Evolutionary conservation across 768 basidiomycete species (phyloP).

Genomic region (Daedaleopsis sinensis): DNA sequence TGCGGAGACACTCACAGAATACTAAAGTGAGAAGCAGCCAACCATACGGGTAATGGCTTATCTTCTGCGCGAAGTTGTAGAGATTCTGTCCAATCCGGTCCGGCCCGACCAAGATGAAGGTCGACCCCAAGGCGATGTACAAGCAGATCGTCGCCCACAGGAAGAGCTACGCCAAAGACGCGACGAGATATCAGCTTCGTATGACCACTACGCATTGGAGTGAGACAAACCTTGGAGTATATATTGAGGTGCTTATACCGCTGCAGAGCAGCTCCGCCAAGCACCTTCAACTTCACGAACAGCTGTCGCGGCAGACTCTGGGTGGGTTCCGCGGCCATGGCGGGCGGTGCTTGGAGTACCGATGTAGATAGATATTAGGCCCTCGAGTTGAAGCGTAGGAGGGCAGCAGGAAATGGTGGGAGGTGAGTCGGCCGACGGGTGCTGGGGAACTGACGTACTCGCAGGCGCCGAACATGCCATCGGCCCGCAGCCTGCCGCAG

Average conservation of each 20-base stretch:
- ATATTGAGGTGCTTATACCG: constrained; percentile 55
- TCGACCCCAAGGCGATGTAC: constrained; percentile 44
- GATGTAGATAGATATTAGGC: background rate
- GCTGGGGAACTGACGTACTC: background rate
- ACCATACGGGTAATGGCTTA: constrained; percentile 62
- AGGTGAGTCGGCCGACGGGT: too few relatives aligned
- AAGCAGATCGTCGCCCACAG: constrained; percentile 63
- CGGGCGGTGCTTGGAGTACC: background rate
- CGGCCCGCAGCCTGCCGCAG: too few relatives aligned
- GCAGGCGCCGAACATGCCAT: background rate
- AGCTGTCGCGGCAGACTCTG: background rate
- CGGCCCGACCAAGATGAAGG: constrained; percentile 60
- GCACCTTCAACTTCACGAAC: constrained; percentile 35
- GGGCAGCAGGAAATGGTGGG: too few relatives aligned
- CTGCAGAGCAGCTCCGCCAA: constrained; percentile 35
- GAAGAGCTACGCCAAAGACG: constrained; percentile 45
- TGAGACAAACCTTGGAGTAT: constrained; percentile 52
- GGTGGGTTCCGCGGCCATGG: constrained; percentile 1
- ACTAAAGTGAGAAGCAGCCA: constrained; percentile 56
- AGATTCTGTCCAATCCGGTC: constrained; percentile 67
- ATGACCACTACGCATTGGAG: background rate
- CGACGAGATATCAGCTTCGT: background rate
- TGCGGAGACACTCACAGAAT: constrained; percentile 47
- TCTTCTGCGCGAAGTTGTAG: constrained; percentile 67
- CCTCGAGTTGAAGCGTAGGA: background rate